These are phyloP conservation scores for Bolboschoenus planiculmis DNA, from an alignment of 176 grass and related monocot species.

Conservation along the genomic window DNA sequence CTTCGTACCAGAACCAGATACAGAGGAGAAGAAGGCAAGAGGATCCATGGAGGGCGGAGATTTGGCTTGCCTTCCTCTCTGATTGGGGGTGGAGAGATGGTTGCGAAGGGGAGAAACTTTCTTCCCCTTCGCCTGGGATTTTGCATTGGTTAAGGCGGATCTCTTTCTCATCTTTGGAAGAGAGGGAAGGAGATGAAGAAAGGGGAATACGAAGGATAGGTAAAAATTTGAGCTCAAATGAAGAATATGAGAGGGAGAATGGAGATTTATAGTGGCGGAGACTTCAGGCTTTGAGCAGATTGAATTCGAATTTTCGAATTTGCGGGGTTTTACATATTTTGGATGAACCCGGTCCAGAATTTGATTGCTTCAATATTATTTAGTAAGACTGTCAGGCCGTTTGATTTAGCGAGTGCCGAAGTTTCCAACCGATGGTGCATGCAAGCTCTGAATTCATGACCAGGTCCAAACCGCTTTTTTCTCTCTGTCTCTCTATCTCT, in stretches of 20 bases:
- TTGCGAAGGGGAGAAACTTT: conserved; percentile 10
- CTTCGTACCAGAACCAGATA: not conserved
- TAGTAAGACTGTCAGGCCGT: not conserved
- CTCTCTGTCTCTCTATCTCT: not conserved
- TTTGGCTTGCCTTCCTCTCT: not conserved
- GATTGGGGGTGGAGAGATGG: not conserved
- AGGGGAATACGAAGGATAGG: not conserved
- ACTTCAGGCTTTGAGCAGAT: not conserved
- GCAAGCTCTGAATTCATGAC: not conserved
- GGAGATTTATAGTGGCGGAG: not conserved
- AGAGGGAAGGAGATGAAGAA: not conserved
- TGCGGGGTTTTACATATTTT: not conserved
- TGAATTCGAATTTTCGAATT: conserved; percentile 15
- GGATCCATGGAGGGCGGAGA: conserved; percentile 13
- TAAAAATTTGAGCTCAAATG: not conserved
- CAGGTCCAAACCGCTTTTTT: not conserved
- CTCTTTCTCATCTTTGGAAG: conserved; percentile 26
- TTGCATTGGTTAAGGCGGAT: not conserved
- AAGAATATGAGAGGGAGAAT: not conserved
- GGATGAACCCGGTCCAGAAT: not conserved
- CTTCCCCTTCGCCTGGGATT: not conserved
- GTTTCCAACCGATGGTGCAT: not conserved
- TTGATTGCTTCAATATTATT: not conserved
- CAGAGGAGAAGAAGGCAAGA: conserved; percentile 8
- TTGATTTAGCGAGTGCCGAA: not conserved